These are phyloP conservation scores for Ambrosia artemisiifolia DNA, from an alignment of 129 eudicot genomes.

Conservation along the genomic window DNA sequence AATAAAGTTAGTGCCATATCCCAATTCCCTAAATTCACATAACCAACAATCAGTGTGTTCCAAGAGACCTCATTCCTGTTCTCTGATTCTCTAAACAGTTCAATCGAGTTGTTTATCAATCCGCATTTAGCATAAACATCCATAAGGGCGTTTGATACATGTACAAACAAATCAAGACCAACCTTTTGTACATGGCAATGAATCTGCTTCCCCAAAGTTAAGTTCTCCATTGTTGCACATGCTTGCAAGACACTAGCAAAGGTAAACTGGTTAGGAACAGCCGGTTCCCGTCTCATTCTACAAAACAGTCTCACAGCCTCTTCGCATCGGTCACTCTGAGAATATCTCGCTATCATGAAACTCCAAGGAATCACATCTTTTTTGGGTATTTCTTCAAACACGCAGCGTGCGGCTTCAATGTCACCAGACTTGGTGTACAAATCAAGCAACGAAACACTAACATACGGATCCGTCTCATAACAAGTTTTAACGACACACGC, in stretches of 20 bases:
- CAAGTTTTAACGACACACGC: conserved; percentile 53
- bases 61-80: conserved; percentile 69
- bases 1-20: conserved; percentile 53
- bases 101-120: conserved; percentile 40
- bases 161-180: conserved; percentile 55
- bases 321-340: conserved; percentile 60
- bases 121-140: conserved; percentile 87
- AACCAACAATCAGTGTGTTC: conserved; percentile 79
- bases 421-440: conserved; percentile 58
- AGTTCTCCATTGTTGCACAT: conserved; percentile 42
- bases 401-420: conserved; percentile 46
- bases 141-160: conserved; percentile 72
- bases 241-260: conserved; percentile 73
- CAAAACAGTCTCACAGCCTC: conserved; percentile 54
- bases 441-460: conserved; percentile 65
- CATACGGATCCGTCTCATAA: conserved; percentile 60
- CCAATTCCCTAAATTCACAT: conserved; percentile 53
- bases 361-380: conserved; percentile 79
- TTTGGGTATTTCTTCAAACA: conserved; percentile 60
- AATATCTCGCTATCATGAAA: conserved; percentile 70
- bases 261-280: conserved; percentile 64
- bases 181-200: conserved; percentile 52
- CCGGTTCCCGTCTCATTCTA: conserved; percentile 45
- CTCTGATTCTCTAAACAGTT: conserved; percentile 39
- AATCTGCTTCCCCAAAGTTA: conserved; percentile 53